Base-by-base conservation (phyloP, 768 basidiomycete genomes). In the Tulasnella sp. region DNA sequence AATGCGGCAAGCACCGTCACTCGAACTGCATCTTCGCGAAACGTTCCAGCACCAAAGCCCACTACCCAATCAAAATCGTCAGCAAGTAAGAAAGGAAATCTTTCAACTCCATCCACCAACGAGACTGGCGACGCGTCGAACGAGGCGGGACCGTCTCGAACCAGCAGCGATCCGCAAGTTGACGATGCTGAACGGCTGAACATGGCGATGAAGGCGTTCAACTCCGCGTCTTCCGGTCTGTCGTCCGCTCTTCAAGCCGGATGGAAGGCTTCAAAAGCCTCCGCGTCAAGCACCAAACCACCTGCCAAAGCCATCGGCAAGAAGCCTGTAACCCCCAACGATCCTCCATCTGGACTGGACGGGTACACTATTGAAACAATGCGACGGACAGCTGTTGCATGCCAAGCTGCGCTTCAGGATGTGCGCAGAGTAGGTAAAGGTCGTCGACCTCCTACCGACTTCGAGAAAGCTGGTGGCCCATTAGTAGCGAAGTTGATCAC, bases 381-480 rank as follows among this genome's bases (percentile, higher is more conserved):
- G 44, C 75, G n/a, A 17, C 80, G 82, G 7, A 78, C 80, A 9
- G 75, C 82, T 19, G 86, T 85, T 0, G 77, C 81, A 17, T 82
- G 81, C 67, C 82, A 85, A 67, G 77, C 93, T 8, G 73, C 78
- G 2, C 80, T 93, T 52, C 81, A 91, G 66, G 77, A 76, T 37
- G 36, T 52, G 65, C 67, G 85, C 22, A 80, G 79, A 62, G 80
- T 84, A 0, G 81, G 80, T 2, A 59, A 59, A 32, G 52, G 52
- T 26, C 26, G 29, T 5, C 52, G 52, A 59, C 52, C 52, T 59
- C 52, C 52, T 26, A 17, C 90, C 9, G 88, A 92, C 75, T 83
- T 92, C 5, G 92, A 94, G 79, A 83, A 88, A 41, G 90, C 90
- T 1, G 91, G 89, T 0, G 83, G 84, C 66, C 88, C 88, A 72